A percentile compares a stretch with the other conserved stretches of the same genome.
phyloP scores from a whole-genome alignment of 495 filamentous ascomycete genomes.

The Hyaloscypha finlandica region DNA sequence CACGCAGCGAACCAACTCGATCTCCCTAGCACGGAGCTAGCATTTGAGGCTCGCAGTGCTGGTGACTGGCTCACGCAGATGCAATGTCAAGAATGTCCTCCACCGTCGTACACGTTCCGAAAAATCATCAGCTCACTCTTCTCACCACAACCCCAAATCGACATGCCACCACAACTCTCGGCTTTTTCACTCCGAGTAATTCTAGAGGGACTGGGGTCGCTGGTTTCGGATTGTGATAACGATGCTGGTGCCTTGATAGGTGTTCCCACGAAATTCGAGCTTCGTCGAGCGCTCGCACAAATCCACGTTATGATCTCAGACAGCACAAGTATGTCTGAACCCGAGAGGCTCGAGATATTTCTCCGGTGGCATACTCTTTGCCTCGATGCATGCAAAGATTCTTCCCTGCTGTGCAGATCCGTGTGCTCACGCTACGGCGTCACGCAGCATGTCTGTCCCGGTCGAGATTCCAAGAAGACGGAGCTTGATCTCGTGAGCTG shows the following conservation, averaged over 20 bases:
- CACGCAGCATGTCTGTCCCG: conserved; percentile 43
- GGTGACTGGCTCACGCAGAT: conserved; percentile 48
- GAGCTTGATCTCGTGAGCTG: conserved; percentile 45
- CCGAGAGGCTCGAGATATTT: conserved; percentile 45
- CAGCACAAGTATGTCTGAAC: conserved; percentile 41
- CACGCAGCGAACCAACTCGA: conserved; percentile 46
- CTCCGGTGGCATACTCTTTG: conserved; percentile 53
- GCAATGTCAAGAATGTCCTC: conserved; percentile 36
- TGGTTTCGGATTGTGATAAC: conserved; percentile 45
- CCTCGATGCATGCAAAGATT: conserved; percentile 48
- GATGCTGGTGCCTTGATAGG: conserved; percentile 40
- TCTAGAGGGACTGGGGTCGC: conserved; percentile 49
- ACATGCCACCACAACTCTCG: conserved; percentile 35
- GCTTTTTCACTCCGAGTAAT: conserved; percentile 47
- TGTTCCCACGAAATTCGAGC: conserved; percentile 44
- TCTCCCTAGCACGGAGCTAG: conserved; percentile 45
- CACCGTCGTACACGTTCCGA: conserved; percentile 43
- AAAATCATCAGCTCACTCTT: conserved; percentile 46
- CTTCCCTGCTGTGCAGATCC: conserved; percentile 43
- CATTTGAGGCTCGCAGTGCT: conserved; percentile 44
- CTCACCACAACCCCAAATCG: conserved; percentile 34
- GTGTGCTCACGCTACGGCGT: conserved; percentile 47
- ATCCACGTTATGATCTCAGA: conserved; percentile 45
- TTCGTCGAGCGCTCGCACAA: conserved; percentile 44
- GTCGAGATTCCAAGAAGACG: conserved; percentile 29